A percentile compares a stretch with the other conserved stretches of the same genome.
These are phyloP conservation scores for Phytophthora agathidicida DNA, from an alignment of 352 stramenopile genomes.

Conservation along the genomic window DNA sequence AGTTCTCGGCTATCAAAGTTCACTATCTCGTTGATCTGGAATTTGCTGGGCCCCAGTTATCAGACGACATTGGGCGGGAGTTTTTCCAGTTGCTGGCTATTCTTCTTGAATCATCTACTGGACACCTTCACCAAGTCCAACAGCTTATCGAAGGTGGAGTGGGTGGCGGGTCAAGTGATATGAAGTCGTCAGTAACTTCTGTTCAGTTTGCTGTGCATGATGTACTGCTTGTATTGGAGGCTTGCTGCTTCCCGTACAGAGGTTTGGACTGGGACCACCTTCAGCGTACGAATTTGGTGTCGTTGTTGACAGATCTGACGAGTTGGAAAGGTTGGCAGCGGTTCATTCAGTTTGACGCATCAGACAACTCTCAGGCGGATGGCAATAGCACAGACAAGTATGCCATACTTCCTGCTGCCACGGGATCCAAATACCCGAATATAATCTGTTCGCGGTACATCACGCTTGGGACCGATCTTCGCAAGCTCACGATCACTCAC, in stretches of 20 bases:
- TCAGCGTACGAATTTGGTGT: conserved; percentile 59
- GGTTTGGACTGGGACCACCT: conserved; percentile 68
- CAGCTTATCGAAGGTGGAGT: conserved; percentile 32
- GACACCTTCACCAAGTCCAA: conserved; percentile 46
- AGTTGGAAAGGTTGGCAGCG: conserved; percentile 82
- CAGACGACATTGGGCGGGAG: conserved; percentile 52
- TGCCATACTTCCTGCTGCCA: conserved; percentile 62
- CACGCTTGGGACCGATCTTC: conserved; percentile 70
- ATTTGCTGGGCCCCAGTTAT: conserved; percentile 57
- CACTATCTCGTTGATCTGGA: conserved; percentile 81
- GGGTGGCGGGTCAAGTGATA: conserved; percentile 2
- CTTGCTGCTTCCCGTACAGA: conserved; percentile 79
- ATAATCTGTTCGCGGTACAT: conserved; percentile 72
- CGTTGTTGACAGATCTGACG: conserved; percentile 70
- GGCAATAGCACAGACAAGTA: conserved; percentile 35
- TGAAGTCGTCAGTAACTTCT: conserved; percentile 21
- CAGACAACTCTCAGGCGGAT: conserved; percentile 46
- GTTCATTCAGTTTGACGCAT: conserved; percentile 59
- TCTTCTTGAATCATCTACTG: conserved; percentile 55
- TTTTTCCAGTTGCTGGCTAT: conserved; percentile 72
- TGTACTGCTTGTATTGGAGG: conserved; percentile 77
- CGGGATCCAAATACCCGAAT: conserved; percentile 63
- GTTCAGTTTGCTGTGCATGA: conserved; percentile 71
- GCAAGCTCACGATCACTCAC: conserved; percentile 61
- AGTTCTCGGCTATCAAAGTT: conserved; percentile 56